phyloP scores from a whole-genome alignment of 768 basidiomycete genomes.

The Paxillus rubicundulus region DNA sequence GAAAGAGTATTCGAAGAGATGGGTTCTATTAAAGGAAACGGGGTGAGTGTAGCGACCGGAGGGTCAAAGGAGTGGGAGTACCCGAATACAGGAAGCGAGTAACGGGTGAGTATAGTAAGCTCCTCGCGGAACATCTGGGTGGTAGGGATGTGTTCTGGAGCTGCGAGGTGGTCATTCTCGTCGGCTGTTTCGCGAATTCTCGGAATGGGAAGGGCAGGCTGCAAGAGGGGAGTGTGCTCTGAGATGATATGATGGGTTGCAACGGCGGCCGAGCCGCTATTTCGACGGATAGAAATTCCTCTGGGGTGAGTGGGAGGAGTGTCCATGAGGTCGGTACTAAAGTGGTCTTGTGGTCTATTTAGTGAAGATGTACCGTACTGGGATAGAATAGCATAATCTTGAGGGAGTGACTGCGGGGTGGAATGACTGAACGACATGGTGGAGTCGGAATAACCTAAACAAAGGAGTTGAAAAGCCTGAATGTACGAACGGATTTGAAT shows the following conservation, averaged over 20 bases:
- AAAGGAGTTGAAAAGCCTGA: background rate
- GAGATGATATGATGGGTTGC: constrained; percentile 5
- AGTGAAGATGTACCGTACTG: constrained; percentile 40
- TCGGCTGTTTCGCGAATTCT: constrained; percentile 55
- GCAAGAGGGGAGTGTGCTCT: constrained; percentile 60
- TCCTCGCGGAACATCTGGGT: constrained; percentile 55
- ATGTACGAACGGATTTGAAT: background rate
- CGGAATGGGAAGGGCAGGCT: constrained; percentile 45
- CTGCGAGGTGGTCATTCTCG: constrained; percentile 1
- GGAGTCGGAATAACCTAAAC: background rate
- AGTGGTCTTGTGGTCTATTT: background rate
- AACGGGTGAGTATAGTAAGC: constrained; percentile 52
- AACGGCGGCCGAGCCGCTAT: background rate
- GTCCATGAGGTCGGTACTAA: constrained; percentile 3
- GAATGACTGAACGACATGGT: constrained; percentile 19
- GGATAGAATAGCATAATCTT: constrained; percentile 64
- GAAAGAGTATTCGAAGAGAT: constrained; percentile 82
- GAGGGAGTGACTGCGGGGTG: constrained; percentile 46
- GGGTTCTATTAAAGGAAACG: constrained; percentile 48
- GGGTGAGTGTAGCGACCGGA: constrained; percentile 1
- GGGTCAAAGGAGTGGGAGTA: constrained; percentile 33
- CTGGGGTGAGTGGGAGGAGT: constrained; percentile 12
- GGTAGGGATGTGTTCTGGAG: constrained; percentile 18
- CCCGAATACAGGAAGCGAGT: constrained; percentile 73
- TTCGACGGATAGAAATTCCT: constrained; percentile 18